Percentiles rank a stretch among this genome's conserved stretches.
phyloP scores from a whole-genome alignment of 768 basidiomycete genomes.

The Leccinum variicolor region DNA sequence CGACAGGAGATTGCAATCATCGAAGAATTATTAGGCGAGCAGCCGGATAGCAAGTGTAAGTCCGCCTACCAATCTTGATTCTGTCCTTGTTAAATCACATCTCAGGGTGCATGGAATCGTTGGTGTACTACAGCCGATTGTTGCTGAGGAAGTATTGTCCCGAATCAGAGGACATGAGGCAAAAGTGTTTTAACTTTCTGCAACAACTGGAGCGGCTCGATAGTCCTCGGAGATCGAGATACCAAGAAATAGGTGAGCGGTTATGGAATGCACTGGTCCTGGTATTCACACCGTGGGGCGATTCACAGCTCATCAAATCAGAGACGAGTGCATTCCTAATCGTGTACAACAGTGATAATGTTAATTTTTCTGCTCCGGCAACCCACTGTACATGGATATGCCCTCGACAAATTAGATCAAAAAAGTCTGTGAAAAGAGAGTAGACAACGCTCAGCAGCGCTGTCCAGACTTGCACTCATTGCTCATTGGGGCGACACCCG shows the following conservation, averaged over 20 bases:
- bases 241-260: conserved; percentile 58
- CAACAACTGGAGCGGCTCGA: conserved; percentile 61
- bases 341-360: conserved; percentile 1
- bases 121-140: conserved; percentile 80
- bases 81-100: background rate
- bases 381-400: background rate
- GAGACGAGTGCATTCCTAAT: background rate
- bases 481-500: background rate
- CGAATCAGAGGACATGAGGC: conserved; percentile 35
- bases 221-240: conserved; percentile 60
- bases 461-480: background rate
- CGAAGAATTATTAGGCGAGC: conserved; percentile 79
- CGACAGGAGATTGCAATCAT: conserved; percentile 76
- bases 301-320: conserved; percentile 22
- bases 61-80: background rate
- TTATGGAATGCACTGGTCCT: background rate
- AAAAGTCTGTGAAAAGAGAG: background rate
- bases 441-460: background rate
- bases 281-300: background rate
- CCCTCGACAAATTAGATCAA: background rate
- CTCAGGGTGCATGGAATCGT: conserved; percentile 91
- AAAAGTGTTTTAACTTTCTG: conserved; percentile 51
- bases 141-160: conserved; percentile 48
- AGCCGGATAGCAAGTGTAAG: conserved; percentile 92
- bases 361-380: background rate